Base-by-base conservation (phyloP, 129 eudicot species). In the Saussurea involucrata region DNA sequence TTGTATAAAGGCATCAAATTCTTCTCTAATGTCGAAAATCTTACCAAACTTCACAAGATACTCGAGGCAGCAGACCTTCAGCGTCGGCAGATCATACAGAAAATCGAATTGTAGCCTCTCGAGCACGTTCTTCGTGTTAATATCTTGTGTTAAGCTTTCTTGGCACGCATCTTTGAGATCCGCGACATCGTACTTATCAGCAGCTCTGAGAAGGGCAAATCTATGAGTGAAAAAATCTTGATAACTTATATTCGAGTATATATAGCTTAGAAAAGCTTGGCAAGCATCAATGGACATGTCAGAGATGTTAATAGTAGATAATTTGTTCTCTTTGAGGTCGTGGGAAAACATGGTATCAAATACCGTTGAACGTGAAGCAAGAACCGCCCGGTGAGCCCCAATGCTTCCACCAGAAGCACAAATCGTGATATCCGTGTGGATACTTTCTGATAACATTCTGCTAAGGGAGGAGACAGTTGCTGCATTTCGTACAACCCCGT, bases 331-430 rank as follows among this genome's bases (percentile, higher is more conserved):
- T 82, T 82, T 88, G 28, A 95, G 95, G 79, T 95, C 87, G 79
- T 92, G 96, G 20, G 92, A 90, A 80, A 95, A 95, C 99, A 95
- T 95, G 95, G 92, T 90, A 55, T 73, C 91, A 79, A 95, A 92
- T 4, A 95, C 99, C 1, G 96, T 92, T 2, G 99, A 95, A 10
- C 95, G 83, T 46, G 96, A 81, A 3, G 97, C 97, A 13, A 95
- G 96, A 53, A 95, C 87, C 0, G 99, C 97, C 21, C 96, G 86
- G 72, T 95, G 99, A n/a, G 99, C 95, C 71, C 86, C 85, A 7
- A 95, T 20, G 86, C 78, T 83, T 49, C 99, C 96, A 17, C 92
- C 85, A 0, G 95, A 88, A 25, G 97, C 88, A 44, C 87, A 82
- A 67, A 95, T 95, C 32, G 73, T 69, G 70, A 92, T 90, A 27